Evolutionary conservation across 441 rosid genomes (phyloP).

Genomic region (Erysimum cheiri): DNA sequence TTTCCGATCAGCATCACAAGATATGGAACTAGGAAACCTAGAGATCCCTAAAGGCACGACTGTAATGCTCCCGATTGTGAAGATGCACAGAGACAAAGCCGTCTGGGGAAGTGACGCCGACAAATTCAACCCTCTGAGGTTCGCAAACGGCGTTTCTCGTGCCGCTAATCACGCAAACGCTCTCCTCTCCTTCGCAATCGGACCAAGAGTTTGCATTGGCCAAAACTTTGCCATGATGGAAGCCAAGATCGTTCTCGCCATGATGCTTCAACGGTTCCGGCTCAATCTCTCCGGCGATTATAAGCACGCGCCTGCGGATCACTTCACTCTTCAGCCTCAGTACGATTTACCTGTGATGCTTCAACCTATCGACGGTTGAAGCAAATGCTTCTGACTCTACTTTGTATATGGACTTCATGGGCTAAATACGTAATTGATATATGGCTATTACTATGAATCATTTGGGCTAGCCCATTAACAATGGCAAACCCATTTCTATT

Average conservation of each 20-base stretch:
- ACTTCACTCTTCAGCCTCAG: constrained; percentile 49
- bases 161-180: constrained; percentile 59
- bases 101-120: constrained; percentile 66
- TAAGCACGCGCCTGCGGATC: constrained; percentile 49
- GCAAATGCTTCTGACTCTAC: neutral
- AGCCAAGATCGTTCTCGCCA: constrained; percentile 50
- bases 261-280: constrained; percentile 52
- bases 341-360: constrained; percentile 51
- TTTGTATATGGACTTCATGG: constrained; percentile 4
- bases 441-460: neutral
- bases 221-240: constrained; percentile 57
- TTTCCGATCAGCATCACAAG: constrained; percentile 45
- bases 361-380: constrained; percentile 42
- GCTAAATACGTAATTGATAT: neutral
- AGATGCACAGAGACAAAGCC: constrained; percentile 55
- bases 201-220: constrained; percentile 64
- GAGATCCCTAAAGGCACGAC: constrained; percentile 53
- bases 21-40: constrained; percentile 49
- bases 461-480: neutral
- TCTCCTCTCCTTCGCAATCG: constrained; percentile 52
- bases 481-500: neutral
- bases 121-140: constrained; percentile 59
- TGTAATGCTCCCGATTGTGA: constrained; percentile 42
- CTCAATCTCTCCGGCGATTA: constrained; percentile 51
- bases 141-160: constrained; percentile 50